phyloP scores from a whole-genome alignment of 768 basidiomycete species.

The Tylopilus felleus region DNA sequence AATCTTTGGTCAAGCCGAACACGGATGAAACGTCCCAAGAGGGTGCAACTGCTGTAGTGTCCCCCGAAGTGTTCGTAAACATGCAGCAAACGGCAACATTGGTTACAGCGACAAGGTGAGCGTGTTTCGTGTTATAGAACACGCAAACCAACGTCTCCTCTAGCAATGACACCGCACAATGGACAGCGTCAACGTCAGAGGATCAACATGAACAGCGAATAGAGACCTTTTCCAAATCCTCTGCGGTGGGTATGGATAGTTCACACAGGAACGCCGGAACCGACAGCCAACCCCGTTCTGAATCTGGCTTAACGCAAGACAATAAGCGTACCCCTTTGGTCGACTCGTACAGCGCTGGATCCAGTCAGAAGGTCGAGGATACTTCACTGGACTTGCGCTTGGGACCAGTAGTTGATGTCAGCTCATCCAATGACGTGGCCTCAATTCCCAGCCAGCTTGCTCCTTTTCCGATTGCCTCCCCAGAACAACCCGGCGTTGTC shows the following conservation, averaged over 20 bases:
- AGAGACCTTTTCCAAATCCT: not conserved
- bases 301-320: not conserved
- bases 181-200: not conserved
- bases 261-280: not conserved
- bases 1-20: not conserved
- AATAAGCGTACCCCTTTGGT: not conserved
- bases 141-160: not conserved
- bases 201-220: not conserved
- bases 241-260: not conserved
- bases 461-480: not conserved
- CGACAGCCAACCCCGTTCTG: too few species aligned
- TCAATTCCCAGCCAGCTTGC: not conserved
- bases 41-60: not conserved
- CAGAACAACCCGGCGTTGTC: not conserved
- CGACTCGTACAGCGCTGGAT: not conserved
- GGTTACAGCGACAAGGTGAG: not conserved
- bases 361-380: not conserved
- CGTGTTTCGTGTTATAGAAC: not conserved
- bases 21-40: not conserved
- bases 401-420: not conserved
- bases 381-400: not conserved
- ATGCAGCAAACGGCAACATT: not conserved
- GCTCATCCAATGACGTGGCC: not conserved
- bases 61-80: slow-evolving; percentile 1
- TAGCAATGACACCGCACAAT: not conserved